These are phyloP conservation scores for Zygosaccharomyces sapae DNA, from an alignment of 1,139 yeast genomes.

Conservation along the genomic window DNA sequence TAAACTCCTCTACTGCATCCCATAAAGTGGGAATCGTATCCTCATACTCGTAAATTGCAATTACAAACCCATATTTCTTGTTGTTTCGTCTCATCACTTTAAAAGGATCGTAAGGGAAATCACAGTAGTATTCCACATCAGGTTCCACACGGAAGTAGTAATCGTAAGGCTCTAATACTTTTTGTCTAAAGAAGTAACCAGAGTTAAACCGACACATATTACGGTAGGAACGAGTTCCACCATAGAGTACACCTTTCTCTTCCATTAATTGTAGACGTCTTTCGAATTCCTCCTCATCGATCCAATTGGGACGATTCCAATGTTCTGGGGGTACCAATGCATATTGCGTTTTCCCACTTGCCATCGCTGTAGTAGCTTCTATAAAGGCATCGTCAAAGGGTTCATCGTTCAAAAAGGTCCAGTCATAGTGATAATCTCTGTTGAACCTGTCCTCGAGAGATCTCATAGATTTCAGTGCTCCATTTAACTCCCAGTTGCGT, in stretches of 20 bases:
- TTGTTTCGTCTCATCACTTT: conserved; percentile 62
- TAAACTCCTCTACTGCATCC: conserved; percentile 66
- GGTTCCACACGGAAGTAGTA: conserved; percentile 97
- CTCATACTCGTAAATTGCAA: conserved; percentile 69
- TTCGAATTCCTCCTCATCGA: conserved; percentile 41
- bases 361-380: conserved; percentile 69
- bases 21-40: conserved; percentile 84
- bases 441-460: conserved; percentile 67
- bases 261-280: conserved; percentile 53
- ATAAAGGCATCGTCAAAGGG: conserved; percentile 69
- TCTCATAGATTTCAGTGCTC: conserved; percentile 62
- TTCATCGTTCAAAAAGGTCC: conserved; percentile 85
- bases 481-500: conserved; percentile 58
- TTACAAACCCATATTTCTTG: conserved; percentile 84
- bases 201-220: conserved; percentile 81
- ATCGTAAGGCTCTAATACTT: conserved; percentile 59
- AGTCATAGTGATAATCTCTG: conserved; percentile 65
- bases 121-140: conserved; percentile 79
- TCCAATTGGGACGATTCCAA: conserved; percentile 63
- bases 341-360: conserved; percentile 62
- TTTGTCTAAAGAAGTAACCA: conserved; percentile 75
- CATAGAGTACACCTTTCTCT: conserved; percentile 65
- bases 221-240: conserved; percentile 71
- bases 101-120: conserved; percentile 79
- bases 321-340: conserved; percentile 62